phyloP scores from a whole-genome alignment of 106 monocot species.

The Xerophyta viscosa region DNA sequence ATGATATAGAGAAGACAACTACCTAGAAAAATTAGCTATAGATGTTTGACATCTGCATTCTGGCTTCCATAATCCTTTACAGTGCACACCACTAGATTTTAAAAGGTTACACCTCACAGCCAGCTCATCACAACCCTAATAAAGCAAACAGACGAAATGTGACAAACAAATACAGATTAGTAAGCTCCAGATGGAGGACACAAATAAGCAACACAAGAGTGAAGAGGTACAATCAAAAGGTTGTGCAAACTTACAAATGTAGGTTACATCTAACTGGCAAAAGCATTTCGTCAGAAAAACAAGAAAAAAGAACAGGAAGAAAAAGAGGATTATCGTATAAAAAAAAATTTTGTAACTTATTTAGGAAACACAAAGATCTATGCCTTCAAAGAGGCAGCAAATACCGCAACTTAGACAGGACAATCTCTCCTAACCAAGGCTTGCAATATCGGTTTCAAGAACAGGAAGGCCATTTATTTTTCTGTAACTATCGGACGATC shows the following conservation, averaged over 20 bases:
- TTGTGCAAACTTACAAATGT: background rate
- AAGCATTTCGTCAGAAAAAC: background rate
- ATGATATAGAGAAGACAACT: constrained; percentile 30
- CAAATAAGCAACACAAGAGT: background rate
- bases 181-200: too few species aligned
- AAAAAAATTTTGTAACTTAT: background rate
- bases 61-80: constrained; percentile 44
- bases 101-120: constrained; percentile 39
- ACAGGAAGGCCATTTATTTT: too few species aligned
- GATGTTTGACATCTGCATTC: constrained; percentile 53
- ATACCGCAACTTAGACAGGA: too few species aligned
- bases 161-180: too few species aligned
- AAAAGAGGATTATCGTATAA: background rate
- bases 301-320: background rate
- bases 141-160: background rate
- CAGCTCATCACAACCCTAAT: constrained; percentile 11
- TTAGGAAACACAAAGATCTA: too few species aligned
- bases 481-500: too few species aligned
- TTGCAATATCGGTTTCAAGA: too few species aligned
- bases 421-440: too few species aligned
- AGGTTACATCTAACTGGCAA: background rate
- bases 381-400: too few species aligned
- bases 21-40: constrained; percentile 14
- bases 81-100: constrained; percentile 40
- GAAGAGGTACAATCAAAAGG: background rate